Evolutionary conservation across 2,329 filamentous ascomycete genomes (phyloP).

Genomic region (Stromatinia cepivora): DNA sequence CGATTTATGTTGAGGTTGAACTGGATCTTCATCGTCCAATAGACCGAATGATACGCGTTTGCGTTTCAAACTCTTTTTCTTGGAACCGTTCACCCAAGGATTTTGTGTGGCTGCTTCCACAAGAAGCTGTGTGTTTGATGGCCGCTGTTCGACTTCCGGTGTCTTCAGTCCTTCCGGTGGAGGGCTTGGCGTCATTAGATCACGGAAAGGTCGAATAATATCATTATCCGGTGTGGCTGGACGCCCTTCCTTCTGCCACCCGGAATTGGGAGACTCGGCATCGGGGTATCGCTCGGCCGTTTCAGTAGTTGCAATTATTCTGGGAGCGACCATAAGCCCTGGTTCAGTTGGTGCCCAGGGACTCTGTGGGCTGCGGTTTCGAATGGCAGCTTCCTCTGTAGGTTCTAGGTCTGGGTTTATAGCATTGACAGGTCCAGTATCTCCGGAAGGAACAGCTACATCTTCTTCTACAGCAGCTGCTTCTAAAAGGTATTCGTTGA

Average conservation of each 20-base stretch:
- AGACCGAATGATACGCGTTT: slow-evolving; percentile 40
- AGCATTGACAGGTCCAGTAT: too few species aligned
- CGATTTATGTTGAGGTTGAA: background rate
- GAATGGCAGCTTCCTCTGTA: background rate
- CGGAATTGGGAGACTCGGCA: slow-evolving; percentile 5
- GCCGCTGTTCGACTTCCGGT: background rate
- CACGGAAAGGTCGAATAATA: slow-evolving; percentile 31
- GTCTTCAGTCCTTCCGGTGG: slow-evolving; percentile 15
- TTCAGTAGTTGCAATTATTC: background rate
- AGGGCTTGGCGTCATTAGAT: slow-evolving; percentile 31
- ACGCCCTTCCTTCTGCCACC: slow-evolving; percentile 29
- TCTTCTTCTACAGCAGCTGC: background rate
- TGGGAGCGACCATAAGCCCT: background rate
- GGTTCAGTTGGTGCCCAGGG: slow-evolving; percentile 21
- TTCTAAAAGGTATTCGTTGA: background rate
- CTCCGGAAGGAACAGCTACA: background rate
- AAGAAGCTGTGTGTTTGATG: slow-evolving; percentile 33
- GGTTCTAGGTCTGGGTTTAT: too few species aligned
- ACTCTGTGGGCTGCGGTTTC: slow-evolving; percentile 19
- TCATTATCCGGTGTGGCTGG: slow-evolving; percentile 25
- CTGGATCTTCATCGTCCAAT: slow-evolving; percentile 16
- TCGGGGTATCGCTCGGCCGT: background rate
- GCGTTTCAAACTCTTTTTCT: slow-evolving; percentile 26
- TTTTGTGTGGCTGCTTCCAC: slow-evolving; percentile 34
- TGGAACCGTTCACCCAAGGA: slow-evolving; percentile 34